These are phyloP conservation scores for Sporothrix schenckii DNA, from an alignment of 2,329 filamentous ascomycete genomes.

Conservation along the genomic window DNA sequence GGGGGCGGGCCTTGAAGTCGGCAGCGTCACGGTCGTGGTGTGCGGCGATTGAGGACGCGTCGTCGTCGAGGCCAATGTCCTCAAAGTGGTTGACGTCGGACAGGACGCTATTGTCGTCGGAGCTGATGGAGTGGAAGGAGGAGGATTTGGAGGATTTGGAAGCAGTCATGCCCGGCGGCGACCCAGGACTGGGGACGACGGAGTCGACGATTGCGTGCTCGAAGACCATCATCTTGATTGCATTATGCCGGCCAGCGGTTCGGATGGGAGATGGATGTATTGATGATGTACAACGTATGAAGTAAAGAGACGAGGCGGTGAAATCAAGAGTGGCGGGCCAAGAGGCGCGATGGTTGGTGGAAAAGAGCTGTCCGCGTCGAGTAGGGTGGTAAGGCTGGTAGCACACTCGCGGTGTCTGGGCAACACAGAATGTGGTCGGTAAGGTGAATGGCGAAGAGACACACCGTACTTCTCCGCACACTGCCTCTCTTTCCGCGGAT, in stretches of 20 bases:
- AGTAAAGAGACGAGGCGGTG: neutral
- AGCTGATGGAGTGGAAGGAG: constrained; percentile 78
- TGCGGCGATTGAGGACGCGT: constrained; percentile 44
- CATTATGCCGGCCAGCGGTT: constrained; percentile 31
- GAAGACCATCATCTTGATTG: constrained; percentile 48
- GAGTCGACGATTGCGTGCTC: constrained; percentile 46
- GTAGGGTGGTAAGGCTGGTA: neutral
- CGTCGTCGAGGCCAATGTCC: constrained; percentile 83
- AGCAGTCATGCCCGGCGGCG: constrained; percentile 74
- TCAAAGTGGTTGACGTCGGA: constrained; percentile 84
- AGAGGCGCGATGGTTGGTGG: constrained; percentile 13
- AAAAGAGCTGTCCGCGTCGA: neutral
- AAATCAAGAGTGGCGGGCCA: neutral
- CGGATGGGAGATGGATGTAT: neutral
- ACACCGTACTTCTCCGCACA: neutral
- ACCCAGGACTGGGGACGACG: constrained; percentile 58
- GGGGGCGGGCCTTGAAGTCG: constrained; percentile 46
- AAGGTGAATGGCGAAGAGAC: constrained; percentile 1
- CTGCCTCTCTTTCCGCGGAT: neutral
- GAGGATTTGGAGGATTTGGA: constrained; percentile 92
- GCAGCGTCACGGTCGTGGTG: constrained; percentile 44
- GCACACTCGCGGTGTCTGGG: constrained; percentile 3
- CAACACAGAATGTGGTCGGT: neutral
- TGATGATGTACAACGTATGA: neutral
- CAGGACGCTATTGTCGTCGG: constrained; percentile 70